Base-by-base conservation (phyloP, 345 rosid species). In the Eucalyptus cloeziana region DNA sequence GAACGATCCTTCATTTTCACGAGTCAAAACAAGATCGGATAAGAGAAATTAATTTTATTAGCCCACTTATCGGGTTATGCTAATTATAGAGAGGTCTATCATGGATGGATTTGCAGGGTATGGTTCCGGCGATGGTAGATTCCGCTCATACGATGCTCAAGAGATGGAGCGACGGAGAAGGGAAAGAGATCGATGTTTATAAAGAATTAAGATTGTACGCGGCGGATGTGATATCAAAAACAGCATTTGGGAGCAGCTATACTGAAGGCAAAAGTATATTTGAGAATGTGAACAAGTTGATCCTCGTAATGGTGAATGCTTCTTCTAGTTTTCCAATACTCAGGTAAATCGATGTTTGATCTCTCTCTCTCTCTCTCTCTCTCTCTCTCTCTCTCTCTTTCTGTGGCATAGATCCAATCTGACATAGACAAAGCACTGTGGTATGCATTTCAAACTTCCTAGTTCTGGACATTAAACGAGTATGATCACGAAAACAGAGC, bases 221-320 rank as follows among this genome's bases (percentile, higher is more conserved):
- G 45, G 87, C 94, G 13, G 93, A 93, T 88, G 76, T 92, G 86
- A 94, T 94, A 81, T 93, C 94, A 4, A 90, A 93, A 89, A 92
- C 95, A 54, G 92, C 95, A 30, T 94, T 94, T 22, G 94, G 95
- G 43, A 92, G 94, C 79, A 93, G 92, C 81, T 92, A 92, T 54
- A 11, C 83, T 79, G 94, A 94, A 89, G 95, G 94, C 49, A 50
- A 93, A 85, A 79, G 85, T 11, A 94, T 90, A 47, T 94, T 94
- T 37, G 88, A 89, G n/a, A 90, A 89, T 93, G 51, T 93, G 51
- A 86, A 25, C 52, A 86, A 49, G 89, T 49, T 94, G 76, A 50
- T 13, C 71, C 37, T n/a, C 37, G 33, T 64, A n/a, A 64, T 24
- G 27, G 10, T 50, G 40, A 87, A 93, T 40, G 13, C 85, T 10